Base-by-base conservation (phyloP, 2,329 filamentous ascomycete species). In the Colletotrichum chrysophilum region DNA sequence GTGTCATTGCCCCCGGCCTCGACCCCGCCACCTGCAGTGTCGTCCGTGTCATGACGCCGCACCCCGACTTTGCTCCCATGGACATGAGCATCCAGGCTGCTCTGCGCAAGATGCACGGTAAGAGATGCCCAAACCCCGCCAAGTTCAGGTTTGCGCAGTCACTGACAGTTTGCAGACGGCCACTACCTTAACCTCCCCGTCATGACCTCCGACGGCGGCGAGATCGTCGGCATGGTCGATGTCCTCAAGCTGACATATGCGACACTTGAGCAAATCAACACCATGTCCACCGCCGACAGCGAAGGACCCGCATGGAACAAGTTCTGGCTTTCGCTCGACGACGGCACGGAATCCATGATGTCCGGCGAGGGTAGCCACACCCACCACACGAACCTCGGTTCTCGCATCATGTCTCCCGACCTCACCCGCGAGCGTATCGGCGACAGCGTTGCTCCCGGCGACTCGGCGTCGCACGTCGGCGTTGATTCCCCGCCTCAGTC, bases 251-350 rank as follows among this genome's bases (percentile, higher is more conserved):
- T 99, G 81, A 99, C 97, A 26, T 99, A 99, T 85, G 97, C 97
- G 66, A 99, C 97, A 7, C 91, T 99, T 69, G 97, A 99, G 86
- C 96, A 98, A 88, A 96, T 98, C 86, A 98, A 98, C 88, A 96
- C 95, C 75, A 98, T 99, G 93, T 93, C 91, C 55, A 96, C 93
- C 69, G 91, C 92, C 56, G 96, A 98, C 82, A 95, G 92, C 80
- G 97, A 99, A 86, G 97, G 97, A 0, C 97, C 97, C 7, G 97
- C 97, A 8, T 99, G 97, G 97, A 98, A 98, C 88, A 99, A 98
- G 86, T 99, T 99, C 88, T 99, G 97, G 97, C 89, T 98, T 79
- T 98, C 97, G 1, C 93, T 99, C 80, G 92, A 98, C 84, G 93
- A 97, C 80, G 96, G 98, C 84, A 96, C 96, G 16, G 97, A 98